These are phyloP conservation scores for Sequoiadendron giganteum DNA, from an alignment of 75 land plant species.

Conservation along the genomic window DNA sequence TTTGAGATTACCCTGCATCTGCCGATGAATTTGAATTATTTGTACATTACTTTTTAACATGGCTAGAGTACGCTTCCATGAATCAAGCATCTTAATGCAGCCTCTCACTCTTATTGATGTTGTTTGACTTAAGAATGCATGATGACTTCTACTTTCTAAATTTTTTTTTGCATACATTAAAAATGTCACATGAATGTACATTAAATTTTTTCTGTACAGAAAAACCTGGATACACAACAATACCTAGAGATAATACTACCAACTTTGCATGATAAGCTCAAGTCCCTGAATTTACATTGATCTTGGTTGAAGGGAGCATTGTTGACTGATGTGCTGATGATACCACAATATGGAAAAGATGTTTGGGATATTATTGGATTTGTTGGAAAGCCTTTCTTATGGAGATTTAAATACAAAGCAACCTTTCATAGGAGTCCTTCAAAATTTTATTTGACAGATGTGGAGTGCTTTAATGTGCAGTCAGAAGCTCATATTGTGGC, in stretches of 20 bases:
- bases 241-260: background rate
- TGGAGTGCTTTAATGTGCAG: background rate
- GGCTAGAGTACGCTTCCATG: background rate
- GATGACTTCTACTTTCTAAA: background rate
- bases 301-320: background rate
- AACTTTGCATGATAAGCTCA: background rate
- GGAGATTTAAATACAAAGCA: background rate
- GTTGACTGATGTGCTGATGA: background rate
- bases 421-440: background rate
- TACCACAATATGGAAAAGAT: background rate
- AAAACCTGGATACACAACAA: background rate
- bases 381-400: background rate
- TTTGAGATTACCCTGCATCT: background rate
- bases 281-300: background rate
- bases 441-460: background rate
- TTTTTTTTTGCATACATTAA: background rate
- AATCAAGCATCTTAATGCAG: background rate
- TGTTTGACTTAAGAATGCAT: background rate
- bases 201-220: background rate
- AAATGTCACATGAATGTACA: too few species aligned
- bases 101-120: background rate
- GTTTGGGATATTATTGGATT: background rate
- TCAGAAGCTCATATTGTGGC: background rate
- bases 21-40: background rate
- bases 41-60: background rate